Evolutionary conservation across 2,329 filamentous ascomycete genomes (phyloP), one percentile per base, ranked within the genome.

Genomic region (Geosmithia morbida): DNA sequence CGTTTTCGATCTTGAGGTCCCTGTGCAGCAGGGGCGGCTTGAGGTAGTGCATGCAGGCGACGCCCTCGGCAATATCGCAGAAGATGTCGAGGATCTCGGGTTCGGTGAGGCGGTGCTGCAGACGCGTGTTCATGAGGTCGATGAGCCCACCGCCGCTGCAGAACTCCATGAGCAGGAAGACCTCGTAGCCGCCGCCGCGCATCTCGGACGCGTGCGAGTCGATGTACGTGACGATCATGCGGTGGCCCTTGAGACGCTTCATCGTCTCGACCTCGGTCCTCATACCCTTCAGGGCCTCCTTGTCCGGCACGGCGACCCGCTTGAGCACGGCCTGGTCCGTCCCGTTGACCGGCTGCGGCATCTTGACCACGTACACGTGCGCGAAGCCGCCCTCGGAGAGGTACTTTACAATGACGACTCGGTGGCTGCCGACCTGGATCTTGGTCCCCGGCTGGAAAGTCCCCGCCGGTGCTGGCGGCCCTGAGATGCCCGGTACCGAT

Each of bases 21-120:
- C 92, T 80, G 65, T 98, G 92, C 49, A 98, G 73, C 48, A 98
- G 69, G 45, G 92, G 81, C 5, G 92, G 92, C 66, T 94, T 94
- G 45, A 98, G 80, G 65, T 98, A 98, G 67, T 98, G 92, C 92
- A 98, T 98, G 63, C 88, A 95, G 29, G 92, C 92, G 43, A 98
- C 88, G 39, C 92, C 92, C 67, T 97, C 90, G 44, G 89, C 85
- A 48, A 96, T 87, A 62, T 98, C 92, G 46, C 84, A 84, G 67
- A 98, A 97, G 65, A 98, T 97, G 69, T 89, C 85, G 57, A 98
- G 71, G 56, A 98, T 95, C 71, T 98, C 92, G 45, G 92, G 90
- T 69, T 98, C 92, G 37, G 90, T 98, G 64, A 98, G 73, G 46
- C 92, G 85, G 63, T 98, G 89, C 67, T 98, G 92, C 57, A 98